A percentile compares a stretch with the other conserved stretches of the same genome.
phyloP scores from a whole-genome alignment of 306 rosid genomes.

The Trifolium pratense region DNA sequence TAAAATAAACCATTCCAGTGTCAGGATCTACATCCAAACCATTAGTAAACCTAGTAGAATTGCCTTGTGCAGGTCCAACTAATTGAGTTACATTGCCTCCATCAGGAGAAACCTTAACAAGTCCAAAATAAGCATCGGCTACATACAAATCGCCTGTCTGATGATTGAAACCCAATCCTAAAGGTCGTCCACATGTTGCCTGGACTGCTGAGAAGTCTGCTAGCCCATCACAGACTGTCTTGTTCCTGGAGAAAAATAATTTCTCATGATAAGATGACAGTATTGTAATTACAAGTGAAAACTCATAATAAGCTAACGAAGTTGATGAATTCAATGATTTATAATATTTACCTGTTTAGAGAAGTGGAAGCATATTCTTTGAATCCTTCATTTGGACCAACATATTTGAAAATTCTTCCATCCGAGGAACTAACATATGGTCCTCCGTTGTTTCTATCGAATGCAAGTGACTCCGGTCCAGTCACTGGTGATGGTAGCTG shows the following conservation, averaged over 20 bases:
- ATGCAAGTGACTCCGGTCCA: conserved; percentile 54
- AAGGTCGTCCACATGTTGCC: conserved; percentile 61
- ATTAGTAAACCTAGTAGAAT: conserved; percentile 25
- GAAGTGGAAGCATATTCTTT: conserved; percentile 47
- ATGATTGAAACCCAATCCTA: conserved; percentile 52
- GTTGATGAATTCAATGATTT: neutral
- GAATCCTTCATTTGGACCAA: conserved; percentile 13
- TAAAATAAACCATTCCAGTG: conserved; percentile 56
- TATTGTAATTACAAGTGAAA: neutral
- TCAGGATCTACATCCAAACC: conserved; percentile 50
- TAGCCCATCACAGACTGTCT: conserved; percentile 52
- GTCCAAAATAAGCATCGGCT: conserved; percentile 57
- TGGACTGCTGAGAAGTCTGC: conserved; percentile 45
- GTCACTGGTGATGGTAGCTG: conserved; percentile 41
- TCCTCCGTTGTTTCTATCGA: conserved; percentile 43
- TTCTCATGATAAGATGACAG: neutral
- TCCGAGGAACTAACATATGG: conserved; percentile 52
- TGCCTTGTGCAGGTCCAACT: conserved; percentile 1
- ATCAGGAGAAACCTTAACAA: conserved; percentile 32
- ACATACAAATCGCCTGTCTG: conserved; percentile 42
- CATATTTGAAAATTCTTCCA: conserved; percentile 48
- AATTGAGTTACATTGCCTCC: conserved; percentile 44
- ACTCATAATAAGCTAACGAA: too few relatives aligned
- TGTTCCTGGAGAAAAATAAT: conserved; percentile 37
- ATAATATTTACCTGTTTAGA: conserved; percentile 45